Percentiles rank a stretch among this genome's conserved stretches.
Evolutionary conservation across 495 filamentous ascomycete genomes (phyloP).

Genomic region (Hypoxylon trugodes): DNA sequence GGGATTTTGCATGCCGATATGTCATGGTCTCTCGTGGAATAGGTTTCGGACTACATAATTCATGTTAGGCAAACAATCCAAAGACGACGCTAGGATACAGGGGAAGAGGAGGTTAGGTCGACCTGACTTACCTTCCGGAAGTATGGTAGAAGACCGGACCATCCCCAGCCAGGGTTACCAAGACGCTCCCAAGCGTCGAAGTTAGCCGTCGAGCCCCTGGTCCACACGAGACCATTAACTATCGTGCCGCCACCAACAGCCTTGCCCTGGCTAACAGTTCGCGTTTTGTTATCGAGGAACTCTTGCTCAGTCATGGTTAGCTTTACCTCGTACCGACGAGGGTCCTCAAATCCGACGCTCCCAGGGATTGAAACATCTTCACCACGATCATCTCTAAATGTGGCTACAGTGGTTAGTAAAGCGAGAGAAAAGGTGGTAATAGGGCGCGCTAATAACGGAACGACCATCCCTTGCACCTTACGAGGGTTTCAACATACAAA

Average conservation of each 20-base stretch:
- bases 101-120: conserved; percentile 4
- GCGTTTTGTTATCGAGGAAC: conserved; percentile 50
- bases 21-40: conserved; percentile 6
- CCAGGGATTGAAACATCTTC: conserved; percentile 47
- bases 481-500: conserved; percentile 39
- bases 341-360: conserved; percentile 37
- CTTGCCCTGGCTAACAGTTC: conserved; percentile 49
- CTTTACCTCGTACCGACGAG: conserved; percentile 37
- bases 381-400: conserved; percentile 41
- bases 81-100: background rate
- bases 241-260: conserved; percentile 58
- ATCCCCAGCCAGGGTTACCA: conserved; percentile 72
- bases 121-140: conserved; percentile 61
- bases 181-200: conserved; percentile 67
- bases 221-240: conserved; percentile 57
- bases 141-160: conserved; percentile 66
- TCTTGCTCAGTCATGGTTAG: conserved; percentile 27
- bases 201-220: conserved; percentile 54
- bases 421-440: background rate
- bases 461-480: background rate
- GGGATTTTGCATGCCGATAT: conserved; percentile 42
- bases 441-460: background rate
- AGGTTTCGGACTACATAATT: conserved; percentile 26
- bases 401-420: conserved; percentile 11
- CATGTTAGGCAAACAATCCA: conserved; percentile 28